Evolutionary conservation across 148 eudicot genomes (phyloP).

Genomic region (Vaccinium macrocarpon): DNA sequence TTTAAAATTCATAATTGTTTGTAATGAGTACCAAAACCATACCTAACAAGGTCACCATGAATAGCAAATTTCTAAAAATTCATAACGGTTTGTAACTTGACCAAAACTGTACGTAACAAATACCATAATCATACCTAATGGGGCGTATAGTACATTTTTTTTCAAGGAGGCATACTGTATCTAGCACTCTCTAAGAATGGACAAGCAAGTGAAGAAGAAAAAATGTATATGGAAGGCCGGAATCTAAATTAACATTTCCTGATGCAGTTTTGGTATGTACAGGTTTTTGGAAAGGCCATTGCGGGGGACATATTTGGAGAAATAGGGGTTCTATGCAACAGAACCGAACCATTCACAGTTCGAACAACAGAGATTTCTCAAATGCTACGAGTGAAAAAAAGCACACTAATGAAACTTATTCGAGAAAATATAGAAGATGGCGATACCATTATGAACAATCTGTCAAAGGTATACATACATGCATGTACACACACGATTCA

Average conservation of each 20-base stretch:
- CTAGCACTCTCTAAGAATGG: not conserved
- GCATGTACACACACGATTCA: not conserved
- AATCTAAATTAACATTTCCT: conserved; percentile 12
- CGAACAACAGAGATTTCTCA: conserved; percentile 80
- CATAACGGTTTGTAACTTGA: too few species aligned
- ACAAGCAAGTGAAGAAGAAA: not conserved
- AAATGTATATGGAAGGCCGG: not conserved
- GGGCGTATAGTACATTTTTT: too few species aligned
- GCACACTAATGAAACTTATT: conserved; percentile 43
- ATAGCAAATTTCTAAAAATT: too few species aligned
- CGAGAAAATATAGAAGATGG: conserved; percentile 55
- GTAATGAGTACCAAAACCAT: too few species aligned
- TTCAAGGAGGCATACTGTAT: too few species aligned
- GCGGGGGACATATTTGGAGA: conserved; percentile 86
- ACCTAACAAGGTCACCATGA: too few species aligned
- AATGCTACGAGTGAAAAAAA: conserved; percentile 51
- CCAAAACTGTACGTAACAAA: too few species aligned
- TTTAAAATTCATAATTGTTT: too few species aligned
- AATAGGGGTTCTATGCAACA: conserved; percentile 66
- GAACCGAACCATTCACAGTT: conserved; percentile 70
- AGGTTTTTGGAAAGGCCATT: conserved; percentile 54
- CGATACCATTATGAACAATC: conserved; percentile 55
- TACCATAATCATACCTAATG: too few species aligned
- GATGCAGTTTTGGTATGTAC: conserved; percentile 11
- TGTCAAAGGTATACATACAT: conserved; percentile 44